phyloP scores from a whole-genome alignment of 306 rosid species.

The Quercus gilva region DNA sequence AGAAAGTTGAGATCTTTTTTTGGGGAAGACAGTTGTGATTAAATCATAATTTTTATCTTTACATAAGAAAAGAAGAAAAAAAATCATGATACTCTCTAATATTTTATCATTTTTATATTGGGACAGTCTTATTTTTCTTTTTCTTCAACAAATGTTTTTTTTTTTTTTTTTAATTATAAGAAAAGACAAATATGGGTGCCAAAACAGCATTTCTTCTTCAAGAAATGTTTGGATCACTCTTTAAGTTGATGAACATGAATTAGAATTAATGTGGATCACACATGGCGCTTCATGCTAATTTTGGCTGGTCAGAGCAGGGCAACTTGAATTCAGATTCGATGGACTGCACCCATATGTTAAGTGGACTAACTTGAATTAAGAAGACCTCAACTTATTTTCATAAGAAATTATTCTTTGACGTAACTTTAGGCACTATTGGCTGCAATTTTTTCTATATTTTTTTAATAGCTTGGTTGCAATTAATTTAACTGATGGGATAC shows the following conservation, averaged over 20 bases:
- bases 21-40: too few relatives aligned
- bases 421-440: background rate
- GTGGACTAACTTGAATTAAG: conserved; percentile 11
- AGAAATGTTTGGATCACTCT: conserved; percentile 12
- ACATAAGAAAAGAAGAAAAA: too few relatives aligned
- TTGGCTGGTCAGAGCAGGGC: conserved; percentile 28
- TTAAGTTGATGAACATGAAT: conserved; percentile 23
- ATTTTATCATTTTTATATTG: too few relatives aligned
- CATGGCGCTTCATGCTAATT: conserved; percentile 26
- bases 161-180: too few relatives aligned
- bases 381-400: conserved; percentile 7
- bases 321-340: conserved; percentile 24
- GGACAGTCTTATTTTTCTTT: background rate
- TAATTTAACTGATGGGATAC: background rate
- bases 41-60: too few relatives aligned
- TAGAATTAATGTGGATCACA: conserved; percentile 50
- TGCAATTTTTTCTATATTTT: background rate
- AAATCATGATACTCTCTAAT: too few relatives aligned
- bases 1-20: too few relatives aligned
- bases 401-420: background rate
- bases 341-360: conserved; percentile 19
- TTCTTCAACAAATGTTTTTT: background rate
- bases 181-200: too few relatives aligned
- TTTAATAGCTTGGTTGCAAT: too few relatives aligned
- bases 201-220: background rate